Evolutionary conservation across 2,329 filamentous ascomycete genomes (phyloP), one percentile per base, ranked within the genome.

Genomic region (Akanthomyces uredinophilus): DNA sequence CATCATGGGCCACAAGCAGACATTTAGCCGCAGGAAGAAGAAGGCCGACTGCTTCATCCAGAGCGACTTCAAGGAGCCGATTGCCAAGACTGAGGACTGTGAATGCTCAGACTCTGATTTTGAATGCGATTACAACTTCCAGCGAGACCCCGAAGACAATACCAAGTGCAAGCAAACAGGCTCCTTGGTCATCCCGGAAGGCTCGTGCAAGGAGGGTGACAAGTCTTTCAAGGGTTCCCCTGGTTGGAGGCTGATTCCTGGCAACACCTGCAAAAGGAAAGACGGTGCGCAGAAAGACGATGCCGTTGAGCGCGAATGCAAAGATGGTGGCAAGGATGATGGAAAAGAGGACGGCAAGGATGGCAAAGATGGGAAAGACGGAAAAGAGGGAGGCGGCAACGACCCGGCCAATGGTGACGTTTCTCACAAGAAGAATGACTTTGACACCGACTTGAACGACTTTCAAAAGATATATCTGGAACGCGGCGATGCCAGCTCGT

Each of bases 71-170:
- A 87, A 92, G 70, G 90, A 95, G 65, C 87, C 90, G 0, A 76
- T 84, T 39, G 85, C 89, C 1, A 79, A 87, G 64, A 88, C 84
- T 32, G 85, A 91, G 68, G 76, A 86, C 52, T 99, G 95, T 79
- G 86, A 91, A 46, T 99, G 95, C 75, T 87, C 87, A 0, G 85
- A 89, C 62, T 79, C 81, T 39, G 96, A 99, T 73, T 99, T 96
- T 72, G 95, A 99, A 76, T 99, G 95, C 73, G 94, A 98, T 72
- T 96, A 90, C 80, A 96, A 96, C 74, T 98, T 96, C 72, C 79
- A 87, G 63, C 84, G 85, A 68, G 81, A 81, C 62, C 81, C 81
- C 41, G 79, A 84, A 4, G 86, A 94, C 65, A 81, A 84, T 58
- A 84, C 83, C 55, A 82, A 88, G 65, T 98, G 95, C 72, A 80